Evolutionary conservation across 1,284 basidiomycete species (phyloP), one percentile per base, ranked within the genome.

Genomic region (Sanguinoderma infundibulare): DNA sequence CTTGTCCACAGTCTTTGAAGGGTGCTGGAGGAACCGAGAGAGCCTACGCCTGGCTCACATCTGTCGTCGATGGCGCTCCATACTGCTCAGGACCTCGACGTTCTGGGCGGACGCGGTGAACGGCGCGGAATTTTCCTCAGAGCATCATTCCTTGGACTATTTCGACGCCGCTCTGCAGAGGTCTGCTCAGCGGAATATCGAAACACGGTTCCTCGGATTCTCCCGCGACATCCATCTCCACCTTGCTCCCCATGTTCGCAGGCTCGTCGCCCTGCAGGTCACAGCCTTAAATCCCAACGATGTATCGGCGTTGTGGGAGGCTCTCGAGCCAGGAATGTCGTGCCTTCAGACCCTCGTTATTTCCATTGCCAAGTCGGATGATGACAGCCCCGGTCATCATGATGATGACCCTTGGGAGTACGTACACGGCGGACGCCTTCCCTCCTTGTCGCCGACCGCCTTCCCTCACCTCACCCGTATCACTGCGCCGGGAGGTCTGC

Each of bases 1-100:
- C 22, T 24, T 56, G 1, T 56, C 55, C 14, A 26, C 17, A 2
- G 34, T 56, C 2, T 49, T 56, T 24, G 26, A 34, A 5, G 14
- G 17, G 3, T 36, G 8, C 1, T 56, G 55, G 55, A 15, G 35
- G 10, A 15, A 38, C 17, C 20, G 42, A 4, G 14, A 15, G 1
- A 47, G 55, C 17, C 8, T 38, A 2, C 24, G 34, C 44, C 20
- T 56, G 10, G 36, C 26, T 7, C 36, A 49, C 35, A 47, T 57
- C 26, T 57, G 55, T 26, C 46, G 47, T 8, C 47, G 12, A 17
- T 57, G 55, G 55, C 55, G 46, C 14, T 17, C 24, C 9, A 35
- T 39, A 5, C 22, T 39, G 7, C 55, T 38, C 7, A n/a, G 3
- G 8, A 51, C 55, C 8, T 28, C 55, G 0, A 7, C 28, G n/a